phyloP scores from a whole-genome alignment of 2,329 filamentous ascomycete species.

The Neonectria faginata region DNA sequence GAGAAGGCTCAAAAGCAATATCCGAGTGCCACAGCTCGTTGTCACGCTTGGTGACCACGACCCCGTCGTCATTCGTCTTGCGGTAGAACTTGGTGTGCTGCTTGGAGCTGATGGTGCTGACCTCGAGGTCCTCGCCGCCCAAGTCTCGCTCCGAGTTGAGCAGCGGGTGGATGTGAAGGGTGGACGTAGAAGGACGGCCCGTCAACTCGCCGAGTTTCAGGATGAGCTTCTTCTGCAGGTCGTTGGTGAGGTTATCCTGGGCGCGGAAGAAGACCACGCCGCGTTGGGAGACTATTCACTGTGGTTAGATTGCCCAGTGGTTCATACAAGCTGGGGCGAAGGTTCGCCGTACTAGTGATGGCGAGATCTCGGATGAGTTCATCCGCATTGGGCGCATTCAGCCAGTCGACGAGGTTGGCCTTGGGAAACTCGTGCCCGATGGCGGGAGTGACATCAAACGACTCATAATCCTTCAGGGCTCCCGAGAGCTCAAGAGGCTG shows the following conservation, averaged over 20 bases:
- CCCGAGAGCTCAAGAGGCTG: slow-evolving; percentile 63
- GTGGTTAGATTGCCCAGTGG: not conserved
- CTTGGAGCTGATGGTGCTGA: slow-evolving; percentile 70
- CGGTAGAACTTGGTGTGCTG: slow-evolving; percentile 64
- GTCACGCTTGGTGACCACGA: slow-evolving; percentile 29
- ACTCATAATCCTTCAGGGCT: slow-evolving; percentile 62
- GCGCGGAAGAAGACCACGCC: slow-evolving; percentile 78
- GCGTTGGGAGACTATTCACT: slow-evolving; percentile 69
- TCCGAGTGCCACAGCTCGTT: slow-evolving; percentile 67
- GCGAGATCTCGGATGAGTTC: slow-evolving; percentile 74
- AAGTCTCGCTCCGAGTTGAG: slow-evolving; percentile 64
- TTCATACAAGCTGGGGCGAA: not conserved
- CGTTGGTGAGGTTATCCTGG: slow-evolving; percentile 70
- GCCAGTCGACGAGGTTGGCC: slow-evolving; percentile 69
- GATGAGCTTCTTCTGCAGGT: slow-evolving; percentile 74
- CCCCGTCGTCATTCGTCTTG: slow-evolving; percentile 50
- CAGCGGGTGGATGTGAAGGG: slow-evolving; percentile 71
- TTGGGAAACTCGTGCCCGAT: slow-evolving; percentile 73
- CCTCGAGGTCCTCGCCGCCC: slow-evolving; percentile 68
- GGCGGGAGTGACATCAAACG: slow-evolving; percentile 69
- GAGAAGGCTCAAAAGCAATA: slow-evolving; percentile 73
- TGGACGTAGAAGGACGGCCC: slow-evolving; percentile 66
- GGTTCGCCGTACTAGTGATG: slow-evolving; percentile 66
- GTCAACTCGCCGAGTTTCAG: slow-evolving; percentile 69
- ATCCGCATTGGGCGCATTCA: slow-evolving; percentile 71